Evolutionary conservation across 1,284 basidiomycete species (phyloP).

Genomic region (Ganoderma meredithae): DNA sequence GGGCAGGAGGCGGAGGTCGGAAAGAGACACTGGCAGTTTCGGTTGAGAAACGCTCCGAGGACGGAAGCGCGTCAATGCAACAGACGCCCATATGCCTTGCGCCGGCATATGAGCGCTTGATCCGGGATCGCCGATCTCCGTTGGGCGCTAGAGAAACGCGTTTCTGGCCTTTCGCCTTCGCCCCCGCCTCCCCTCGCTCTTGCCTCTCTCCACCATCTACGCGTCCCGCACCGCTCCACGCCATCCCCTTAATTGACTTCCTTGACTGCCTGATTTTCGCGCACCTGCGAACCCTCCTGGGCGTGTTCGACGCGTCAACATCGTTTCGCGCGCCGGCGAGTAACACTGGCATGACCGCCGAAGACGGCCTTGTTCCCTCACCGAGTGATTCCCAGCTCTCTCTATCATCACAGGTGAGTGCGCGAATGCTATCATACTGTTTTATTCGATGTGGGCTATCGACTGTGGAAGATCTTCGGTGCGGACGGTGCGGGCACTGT

Average conservation of each 20-base stretch:
- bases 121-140: conserved; percentile 10
- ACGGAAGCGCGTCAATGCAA: neutral
- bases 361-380: conserved; percentile 18
- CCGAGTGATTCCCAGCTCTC: conserved; percentile 21
- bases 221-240: neutral
- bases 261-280: conserved; percentile 9
- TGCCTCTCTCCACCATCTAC: neutral
- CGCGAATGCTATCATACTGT: neutral
- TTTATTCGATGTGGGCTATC: neutral
- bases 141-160: conserved; percentile 14
- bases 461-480: conserved; percentile 7
- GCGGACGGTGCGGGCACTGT: neutral
- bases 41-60: neutral
- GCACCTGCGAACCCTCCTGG: neutral
- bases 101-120: neutral
- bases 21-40: neutral
- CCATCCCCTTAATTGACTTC: neutral
- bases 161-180: conserved; percentile 11
- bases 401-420: conserved; percentile 26
- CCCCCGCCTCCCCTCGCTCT: conserved; percentile 3
- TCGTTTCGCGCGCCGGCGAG: neutral
- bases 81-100: conserved; percentile 19
- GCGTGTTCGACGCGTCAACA: conserved; percentile 2
- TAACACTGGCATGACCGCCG: neutral
- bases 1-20: neutral